Percentiles rank a stretch among this genome's conserved stretches.
Evolutionary conservation across 2,329 filamentous ascomycete genomes (phyloP).

Genomic region (Ophiognomonia clavigignenti-juglandacearum): DNA sequence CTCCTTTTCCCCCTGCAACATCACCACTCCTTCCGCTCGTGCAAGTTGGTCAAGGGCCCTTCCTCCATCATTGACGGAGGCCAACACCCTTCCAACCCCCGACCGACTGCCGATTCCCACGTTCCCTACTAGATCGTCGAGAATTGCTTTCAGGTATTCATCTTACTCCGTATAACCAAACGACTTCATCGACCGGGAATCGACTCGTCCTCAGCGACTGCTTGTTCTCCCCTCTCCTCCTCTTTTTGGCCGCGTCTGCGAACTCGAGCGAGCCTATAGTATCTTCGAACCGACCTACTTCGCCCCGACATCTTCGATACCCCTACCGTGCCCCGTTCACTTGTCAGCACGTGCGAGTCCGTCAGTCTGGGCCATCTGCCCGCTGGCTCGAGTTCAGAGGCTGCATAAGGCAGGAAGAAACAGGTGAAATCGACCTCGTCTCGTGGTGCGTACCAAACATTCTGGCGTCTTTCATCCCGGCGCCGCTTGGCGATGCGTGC

Average conservation of each 20-base stretch:
- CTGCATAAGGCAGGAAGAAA: conserved; percentile 3
- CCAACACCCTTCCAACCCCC: no score
- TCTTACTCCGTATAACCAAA: neutral
- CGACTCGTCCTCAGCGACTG: neutral
- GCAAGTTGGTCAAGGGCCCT: neutral
- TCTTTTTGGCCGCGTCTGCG: conserved; percentile 2
- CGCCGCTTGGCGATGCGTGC: neutral
- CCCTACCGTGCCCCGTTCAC: neutral
- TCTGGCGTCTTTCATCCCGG: neutral
- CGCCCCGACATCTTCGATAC: neutral
- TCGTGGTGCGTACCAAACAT: conserved; percentile 8
- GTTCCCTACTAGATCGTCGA: conserved; percentile 1
- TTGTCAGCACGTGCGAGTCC: neutral
- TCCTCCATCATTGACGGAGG: no score
- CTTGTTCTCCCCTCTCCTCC: neutral
- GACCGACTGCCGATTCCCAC: no score
- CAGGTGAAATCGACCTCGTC: conserved; percentile 8
- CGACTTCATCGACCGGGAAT: neutral
- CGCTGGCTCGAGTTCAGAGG: conserved; percentile 3
- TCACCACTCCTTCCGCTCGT: neutral
- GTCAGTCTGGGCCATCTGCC: neutral
- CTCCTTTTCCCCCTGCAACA: conserved; percentile 5
- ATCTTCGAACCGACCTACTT: neutral
- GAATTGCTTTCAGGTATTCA: conserved; percentile 6
- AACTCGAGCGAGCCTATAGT: no score